Evolutionary conservation across 1,284 basidiomycete species (phyloP).

Genomic region (Sanghuangporus sanghuang): DNA sequence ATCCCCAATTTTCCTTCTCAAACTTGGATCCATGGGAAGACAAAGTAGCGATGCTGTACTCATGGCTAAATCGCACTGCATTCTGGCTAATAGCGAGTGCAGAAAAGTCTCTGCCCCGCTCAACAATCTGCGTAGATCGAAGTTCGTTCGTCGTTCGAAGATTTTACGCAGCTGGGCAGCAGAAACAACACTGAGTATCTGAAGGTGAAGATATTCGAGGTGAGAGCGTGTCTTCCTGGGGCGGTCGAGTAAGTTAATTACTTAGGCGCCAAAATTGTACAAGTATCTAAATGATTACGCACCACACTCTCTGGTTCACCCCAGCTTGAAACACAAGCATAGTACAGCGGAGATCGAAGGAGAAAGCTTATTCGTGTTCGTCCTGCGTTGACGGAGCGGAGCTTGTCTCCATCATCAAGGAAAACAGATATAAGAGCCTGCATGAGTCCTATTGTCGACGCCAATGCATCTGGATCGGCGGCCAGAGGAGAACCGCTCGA

Average conservation of each 20-base stretch:
- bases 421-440: slow-evolving; percentile 94
- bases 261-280: background rate
- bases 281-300: slow-evolving; percentile 33
- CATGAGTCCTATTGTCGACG: slow-evolving; percentile 86
- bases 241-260: slow-evolving; percentile 1
- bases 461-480: slow-evolving; percentile 45
- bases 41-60: slow-evolving; percentile 79
- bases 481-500: slow-evolving; percentile 19
- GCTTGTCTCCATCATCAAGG: slow-evolving; percentile 78
- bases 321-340: slow-evolving; percentile 87
- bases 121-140: slow-evolving; percentile 82
- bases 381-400: slow-evolving; percentile 76
- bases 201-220: slow-evolving; percentile 91
- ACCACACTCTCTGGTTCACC: slow-evolving; percentile 92
- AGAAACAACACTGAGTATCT: slow-evolving; percentile 88
- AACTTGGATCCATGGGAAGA: slow-evolving; percentile 61
- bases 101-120: slow-evolving; percentile 85
- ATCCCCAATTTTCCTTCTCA: slow-evolving; percentile 72
- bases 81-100: slow-evolving; percentile 57
- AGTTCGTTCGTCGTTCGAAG: slow-evolving; percentile 87
- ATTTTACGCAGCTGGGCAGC: slow-evolving; percentile 79
- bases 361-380: slow-evolving; percentile 79
- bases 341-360: slow-evolving; percentile 83
- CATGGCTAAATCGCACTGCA: slow-evolving; percentile 80
- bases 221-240: slow-evolving; percentile 81